Base-by-base conservation (phyloP, 2,329 filamentous ascomycete genomes). In the Fonsecaea monophora region DNA sequence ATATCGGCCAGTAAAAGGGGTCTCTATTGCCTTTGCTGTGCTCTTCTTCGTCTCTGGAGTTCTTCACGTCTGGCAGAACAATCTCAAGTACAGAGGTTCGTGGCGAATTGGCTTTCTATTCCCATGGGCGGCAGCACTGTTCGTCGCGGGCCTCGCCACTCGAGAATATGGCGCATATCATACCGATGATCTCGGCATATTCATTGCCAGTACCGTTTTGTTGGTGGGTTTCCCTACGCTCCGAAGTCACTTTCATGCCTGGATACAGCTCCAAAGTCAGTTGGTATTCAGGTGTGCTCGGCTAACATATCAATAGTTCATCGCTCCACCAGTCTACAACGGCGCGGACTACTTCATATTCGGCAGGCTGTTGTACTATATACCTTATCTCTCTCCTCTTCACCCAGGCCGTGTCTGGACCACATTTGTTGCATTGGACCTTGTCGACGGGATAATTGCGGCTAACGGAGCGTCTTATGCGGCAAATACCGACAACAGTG, bases 321-420 rank as follows among this genome's bases (percentile, higher is more conserved):
- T 75, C 56, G 79, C 75, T 15, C 79, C 79, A 15, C 79, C 79
- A 9, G 77, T 82, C 45, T 81, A 81, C 53, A 78, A 80, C 66
- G 77, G 75, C 7, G 77, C 78, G 60, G 85, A 84, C 62, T 86
- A 85, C 71, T 78, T 84, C 40, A 85, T 85, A 63, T 78, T 87
- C 0, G 81, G 78, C 15, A 80, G 82, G 34, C 80, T 86, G n/a
- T 76, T 87, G 0, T 81, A 80, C 64, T 80, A 82, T 59, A 74
- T 78, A 1, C 76, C 84, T 3, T 87, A 86, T 66, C 79, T 83
- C 45, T 74, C 75, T 0, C 78, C 78, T 0, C 80, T 87, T 38
- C 84, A 87, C 69, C 85, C 85, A 0, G 85, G 84, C 2, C 81
- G 85, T 3, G 80, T 89, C 4, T 85, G 89, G 70, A 89, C 86